A percentile compares a stretch with the other conserved stretches of the same genome.
phyloP scores from a whole-genome alignment of 2,329 filamentous ascomycete genomes.

The Botrytis cinerea region DNA sequence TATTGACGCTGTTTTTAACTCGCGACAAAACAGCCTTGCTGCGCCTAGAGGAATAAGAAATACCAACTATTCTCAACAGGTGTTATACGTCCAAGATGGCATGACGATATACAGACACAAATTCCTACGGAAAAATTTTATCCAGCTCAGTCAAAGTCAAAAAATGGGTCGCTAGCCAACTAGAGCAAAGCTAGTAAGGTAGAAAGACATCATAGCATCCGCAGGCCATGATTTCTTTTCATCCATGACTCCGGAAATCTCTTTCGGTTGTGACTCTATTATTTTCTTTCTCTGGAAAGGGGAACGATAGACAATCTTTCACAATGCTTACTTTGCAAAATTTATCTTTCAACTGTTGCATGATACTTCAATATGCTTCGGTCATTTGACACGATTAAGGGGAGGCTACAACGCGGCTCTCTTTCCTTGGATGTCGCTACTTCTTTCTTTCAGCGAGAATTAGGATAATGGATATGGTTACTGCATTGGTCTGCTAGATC shows the following conservation, averaged over 20 bases:
- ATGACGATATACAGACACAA: not conserved
- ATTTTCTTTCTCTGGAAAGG: not conserved
- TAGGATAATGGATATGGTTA: not conserved
- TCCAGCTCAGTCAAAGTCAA: not conserved
- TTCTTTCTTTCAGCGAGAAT: not conserved
- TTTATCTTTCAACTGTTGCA: not conserved
- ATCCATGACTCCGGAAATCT: not conserved
- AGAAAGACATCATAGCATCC: constrained; percentile 4
- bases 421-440: not conserved
- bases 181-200: not conserved
- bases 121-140: not conserved
- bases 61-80: not conserved
- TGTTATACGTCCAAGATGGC: not conserved
- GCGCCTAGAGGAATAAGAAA: not conserved
- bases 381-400: not conserved
- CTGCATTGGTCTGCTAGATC: not conserved
- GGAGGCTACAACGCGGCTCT: not conserved
- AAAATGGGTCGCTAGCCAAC: constrained; percentile 4
- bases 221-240: not conserved
- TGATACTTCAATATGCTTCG: not conserved
- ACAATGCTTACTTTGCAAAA: not conserved
- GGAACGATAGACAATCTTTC: not conserved
- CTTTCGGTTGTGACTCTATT: not conserved
- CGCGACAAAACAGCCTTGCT: not conserved
- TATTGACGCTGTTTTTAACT: not conserved